phyloP scores from a whole-genome alignment of 768 basidiomycete genomes.

The Lactarius sp. region DNA sequence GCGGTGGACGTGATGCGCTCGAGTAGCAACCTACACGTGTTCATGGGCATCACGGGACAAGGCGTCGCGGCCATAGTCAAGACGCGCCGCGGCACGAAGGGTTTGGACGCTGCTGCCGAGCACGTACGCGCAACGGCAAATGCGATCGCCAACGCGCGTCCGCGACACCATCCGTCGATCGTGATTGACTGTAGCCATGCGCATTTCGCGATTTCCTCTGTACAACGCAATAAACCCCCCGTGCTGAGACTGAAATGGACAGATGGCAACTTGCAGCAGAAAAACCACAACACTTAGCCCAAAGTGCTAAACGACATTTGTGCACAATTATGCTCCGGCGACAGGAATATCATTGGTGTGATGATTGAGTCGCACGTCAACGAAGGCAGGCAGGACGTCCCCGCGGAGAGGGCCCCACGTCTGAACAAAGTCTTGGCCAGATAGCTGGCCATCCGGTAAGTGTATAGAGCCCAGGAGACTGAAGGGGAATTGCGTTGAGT shows the following conservation, averaged over 20 bases:
- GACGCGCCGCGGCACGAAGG: constrained; percentile 83
- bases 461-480: too few relatives aligned
- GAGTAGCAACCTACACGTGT: constrained; percentile 86
- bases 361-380: constrained; percentile 98
- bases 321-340: constrained; percentile 66
- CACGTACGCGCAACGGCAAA: constrained; percentile 57
- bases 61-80: constrained; percentile 92
- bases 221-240: neutral
- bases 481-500: too few relatives aligned
- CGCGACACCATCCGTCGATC: constrained; percentile 52
- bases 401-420: constrained; percentile 45
- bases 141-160: constrained; percentile 62
- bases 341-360: constrained; percentile 78
- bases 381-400: constrained; percentile 87
- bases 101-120: constrained; percentile 46
- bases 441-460: too few relatives aligned
- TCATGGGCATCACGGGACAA: constrained; percentile 88
- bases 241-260: constrained; percentile 5
- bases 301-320: constrained; percentile 69
- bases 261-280: constrained; percentile 94
- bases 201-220: neutral
- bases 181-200: constrained; percentile 73
- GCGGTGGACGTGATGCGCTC: constrained; percentile 97
- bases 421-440: too few relatives aligned
- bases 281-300: constrained; percentile 91